Base-by-base conservation (phyloP, 176 grass and related monocot species). In the Oryza nivara region DNA sequence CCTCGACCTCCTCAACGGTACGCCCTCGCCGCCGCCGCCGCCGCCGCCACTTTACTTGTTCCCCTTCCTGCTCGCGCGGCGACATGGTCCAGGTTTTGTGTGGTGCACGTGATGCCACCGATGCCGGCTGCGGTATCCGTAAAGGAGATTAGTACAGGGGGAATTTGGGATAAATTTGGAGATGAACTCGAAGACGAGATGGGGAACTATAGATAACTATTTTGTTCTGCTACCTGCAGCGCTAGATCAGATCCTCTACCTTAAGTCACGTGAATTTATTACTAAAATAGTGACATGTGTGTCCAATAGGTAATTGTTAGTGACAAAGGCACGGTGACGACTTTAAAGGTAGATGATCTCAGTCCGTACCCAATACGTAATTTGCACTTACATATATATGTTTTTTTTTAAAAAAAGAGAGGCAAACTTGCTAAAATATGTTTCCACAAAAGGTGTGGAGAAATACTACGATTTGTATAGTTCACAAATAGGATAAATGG, bases 1-100 rank as follows among this genome's bases (percentile, higher is more conserved):
- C 80, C 91, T 96, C 63, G 83, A 91, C 9, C 88, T 93, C 74
- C 91, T 96, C 77, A 96, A 93, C 58, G 91, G 89, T 96, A 75
- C 10, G 45, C 28, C 54, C 40, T 41, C 75, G 41, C 14, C 11
- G 41, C 8, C 11, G n/a, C 15, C 6, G 38, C 23, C 23, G 23
- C 35, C 56, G 34, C 34, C 34, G 3, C 34, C 34, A 30, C 22
- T 1, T 10, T 13, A 5, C n/a, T 63, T 49, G 20, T 25, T 22
- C 25, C 13, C 64, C 38, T 26, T 25, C 58, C n/a, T 22, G 75
- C 7, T 15, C 47, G 51, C 51, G 26, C 51, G 51, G 56, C 19
- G 56, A n/a, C 56, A n/a, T 16, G 56, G 3, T 58, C 54, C 0
- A 58, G 5, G 54, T 6, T 58, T 58, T 2, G 54, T 2, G 54